phyloP scores from a whole-genome alignment of 345 rosid species.

The Bretschneidera sinensis region DNA sequence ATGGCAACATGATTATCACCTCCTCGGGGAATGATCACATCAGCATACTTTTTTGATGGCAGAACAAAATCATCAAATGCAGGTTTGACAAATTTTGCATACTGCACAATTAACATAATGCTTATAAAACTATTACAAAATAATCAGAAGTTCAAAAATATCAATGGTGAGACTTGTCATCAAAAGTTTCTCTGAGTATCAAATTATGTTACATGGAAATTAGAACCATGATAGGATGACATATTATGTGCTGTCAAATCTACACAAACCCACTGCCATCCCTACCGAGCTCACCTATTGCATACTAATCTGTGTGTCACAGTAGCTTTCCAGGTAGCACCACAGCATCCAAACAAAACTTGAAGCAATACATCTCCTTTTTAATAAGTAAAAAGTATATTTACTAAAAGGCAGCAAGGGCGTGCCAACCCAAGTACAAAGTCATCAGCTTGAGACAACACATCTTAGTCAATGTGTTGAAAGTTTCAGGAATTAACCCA shows the following conservation, averaged over 20 bases:
- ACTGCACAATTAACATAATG: constrained; percentile 46
- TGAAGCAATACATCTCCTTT: no score
- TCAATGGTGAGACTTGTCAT: no score
- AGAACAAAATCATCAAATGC: constrained; percentile 98
- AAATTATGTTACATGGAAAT: background rate
- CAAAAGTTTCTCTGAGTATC: background rate
- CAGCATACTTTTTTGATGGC: constrained; percentile 95
- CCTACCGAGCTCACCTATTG: background rate
- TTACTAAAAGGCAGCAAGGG: no score
- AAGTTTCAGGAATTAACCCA: background rate
- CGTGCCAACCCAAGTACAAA: no score
- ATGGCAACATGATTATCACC: constrained; percentile 96
- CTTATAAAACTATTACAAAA: constrained; percentile 9
- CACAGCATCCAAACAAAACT: no score
- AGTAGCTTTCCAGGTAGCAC: background rate
- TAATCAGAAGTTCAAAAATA: constrained; percentile 10
- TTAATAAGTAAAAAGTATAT: no score
- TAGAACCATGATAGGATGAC: background rate
- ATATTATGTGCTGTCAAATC: background rate
- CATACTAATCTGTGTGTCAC: background rate
- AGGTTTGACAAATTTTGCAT: constrained; percentile 96
- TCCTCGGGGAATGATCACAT: constrained; percentile 91
- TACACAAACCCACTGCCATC: background rate
- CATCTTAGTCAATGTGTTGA: background rate
- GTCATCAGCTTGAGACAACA: no score